Evolutionary conservation across 1,284 basidiomycete genomes (phyloP).

Genomic region (Boletellus deceptivus): DNA sequence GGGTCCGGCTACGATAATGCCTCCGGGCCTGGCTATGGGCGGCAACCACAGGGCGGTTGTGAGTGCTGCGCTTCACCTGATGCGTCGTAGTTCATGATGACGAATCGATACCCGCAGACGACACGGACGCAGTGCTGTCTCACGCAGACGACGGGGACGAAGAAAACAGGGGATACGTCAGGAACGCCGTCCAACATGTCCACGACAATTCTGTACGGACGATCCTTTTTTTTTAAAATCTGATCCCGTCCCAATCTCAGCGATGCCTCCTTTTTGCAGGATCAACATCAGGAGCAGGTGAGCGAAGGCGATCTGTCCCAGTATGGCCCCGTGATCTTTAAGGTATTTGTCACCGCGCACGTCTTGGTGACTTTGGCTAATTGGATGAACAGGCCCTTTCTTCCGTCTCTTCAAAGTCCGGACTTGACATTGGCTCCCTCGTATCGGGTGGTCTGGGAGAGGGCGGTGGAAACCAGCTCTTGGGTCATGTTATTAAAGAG

Average conservation of each 20-base stretch:
- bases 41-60: slow-evolving; percentile 33
- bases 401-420: slow-evolving; percentile 17
- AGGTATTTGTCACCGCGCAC: slow-evolving; percentile 8
- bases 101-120: slow-evolving; percentile 41
- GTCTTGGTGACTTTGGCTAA: slow-evolving; percentile 9
- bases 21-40: slow-evolving; percentile 43
- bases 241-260: slow-evolving; percentile 1
- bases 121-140: slow-evolving; percentile 56
- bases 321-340: slow-evolving; percentile 24
- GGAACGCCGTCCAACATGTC: slow-evolving; percentile 26
- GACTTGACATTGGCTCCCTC: slow-evolving; percentile 17
- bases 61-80: slow-evolving; percentile 12
- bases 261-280: slow-evolving; percentile 3
- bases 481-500: slow-evolving; percentile 83
- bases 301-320: slow-evolving; percentile 11
- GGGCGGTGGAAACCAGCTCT: slow-evolving; percentile 55
- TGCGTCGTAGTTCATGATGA: not conserved
- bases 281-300: slow-evolving; percentile 19
- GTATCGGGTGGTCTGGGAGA: slow-evolving; percentile 39
- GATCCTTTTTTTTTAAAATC: not conserved
- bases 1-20: slow-evolving; percentile 12
- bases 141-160: slow-evolving; percentile 30
- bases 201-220: slow-evolving; percentile 19
- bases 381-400: slow-evolving; percentile 20
- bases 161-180: slow-evolving; percentile 11